A percentile compares a stretch with the other conserved stretches of the same genome.
Conservation (phyloP, 2,329 filamentous ascomycete species). For the Diaporthe australafricana region DNA sequence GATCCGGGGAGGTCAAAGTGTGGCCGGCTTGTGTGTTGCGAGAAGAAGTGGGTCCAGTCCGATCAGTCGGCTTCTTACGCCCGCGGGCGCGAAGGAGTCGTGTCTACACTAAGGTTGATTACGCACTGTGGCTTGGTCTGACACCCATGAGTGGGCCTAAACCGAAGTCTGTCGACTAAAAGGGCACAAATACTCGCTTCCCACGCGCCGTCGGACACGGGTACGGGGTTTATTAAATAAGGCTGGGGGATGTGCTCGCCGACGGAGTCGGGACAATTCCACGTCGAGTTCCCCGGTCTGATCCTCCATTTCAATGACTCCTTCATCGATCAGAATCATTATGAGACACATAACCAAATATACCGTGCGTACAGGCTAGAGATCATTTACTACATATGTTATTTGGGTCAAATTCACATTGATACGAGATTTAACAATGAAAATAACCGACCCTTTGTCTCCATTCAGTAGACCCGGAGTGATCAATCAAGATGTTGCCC, state of each 20-base stretch:
- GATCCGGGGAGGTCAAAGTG: neutral
- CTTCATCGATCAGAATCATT: neutral
- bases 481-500: no score
- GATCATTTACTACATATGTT: no score
- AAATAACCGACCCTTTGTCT: neutral
- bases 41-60: constrained; percentile 16
- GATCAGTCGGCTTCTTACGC: neutral
- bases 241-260: neutral
- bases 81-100: constrained; percentile 12
- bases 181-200: neutral
- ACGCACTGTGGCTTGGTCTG: constrained; percentile 24
- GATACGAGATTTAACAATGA: neutral
- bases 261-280: constrained; percentile 1
- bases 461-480: neutral
- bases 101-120: neutral
- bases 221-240: neutral
- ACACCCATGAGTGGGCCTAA: neutral
- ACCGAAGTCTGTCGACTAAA: neutral
- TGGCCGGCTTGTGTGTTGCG: neutral
- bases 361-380: no score
- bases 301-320: neutral
- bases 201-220: neutral
- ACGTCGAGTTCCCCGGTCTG: neutral
- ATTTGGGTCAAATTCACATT: neutral
- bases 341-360: neutral